A percentile compares a stretch with the other conserved stretches of the same genome.
Evolutionary conservation across 1,139 yeast genomes (phyloP).

Genomic region (Scheffersomyces titani): DNA sequence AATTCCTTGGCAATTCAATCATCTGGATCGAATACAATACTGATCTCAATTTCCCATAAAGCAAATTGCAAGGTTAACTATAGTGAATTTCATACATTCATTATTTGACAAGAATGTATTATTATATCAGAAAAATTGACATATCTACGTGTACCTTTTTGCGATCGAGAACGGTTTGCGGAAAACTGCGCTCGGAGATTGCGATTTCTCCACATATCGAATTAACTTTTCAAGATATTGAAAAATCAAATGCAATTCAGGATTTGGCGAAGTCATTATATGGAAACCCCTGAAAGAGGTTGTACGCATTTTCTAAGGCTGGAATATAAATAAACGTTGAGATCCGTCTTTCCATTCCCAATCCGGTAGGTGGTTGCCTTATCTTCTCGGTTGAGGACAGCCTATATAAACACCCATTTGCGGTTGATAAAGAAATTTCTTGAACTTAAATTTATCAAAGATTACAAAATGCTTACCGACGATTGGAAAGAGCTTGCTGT

Average conservation of each 20-base stretch:
- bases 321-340: not conserved
- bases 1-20: no score
- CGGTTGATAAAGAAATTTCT: not conserved
- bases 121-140: not conserved
- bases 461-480: slow-evolving; percentile 14
- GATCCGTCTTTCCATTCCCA: not conserved
- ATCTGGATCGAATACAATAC: no score
- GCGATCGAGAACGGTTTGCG: not conserved
- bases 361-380: not conserved
- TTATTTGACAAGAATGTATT: not conserved
- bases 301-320: not conserved
- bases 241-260: not conserved
- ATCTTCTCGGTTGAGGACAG: not conserved
- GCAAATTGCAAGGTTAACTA: no score
- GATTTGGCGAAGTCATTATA: not conserved
- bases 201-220: not conserved
- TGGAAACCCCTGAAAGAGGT: not conserved
- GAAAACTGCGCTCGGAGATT: not conserved
- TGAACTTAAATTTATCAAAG: not conserved
- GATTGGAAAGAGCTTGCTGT: slow-evolving; percentile 18
- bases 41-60: no score
- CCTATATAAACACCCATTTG: not conserved
- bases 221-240: not conserved
- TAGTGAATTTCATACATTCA: no score
- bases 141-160: not conserved